phyloP scores from a whole-genome alignment of 495 filamentous ascomycete species.

The Aspergillus haitiensis region DNA sequence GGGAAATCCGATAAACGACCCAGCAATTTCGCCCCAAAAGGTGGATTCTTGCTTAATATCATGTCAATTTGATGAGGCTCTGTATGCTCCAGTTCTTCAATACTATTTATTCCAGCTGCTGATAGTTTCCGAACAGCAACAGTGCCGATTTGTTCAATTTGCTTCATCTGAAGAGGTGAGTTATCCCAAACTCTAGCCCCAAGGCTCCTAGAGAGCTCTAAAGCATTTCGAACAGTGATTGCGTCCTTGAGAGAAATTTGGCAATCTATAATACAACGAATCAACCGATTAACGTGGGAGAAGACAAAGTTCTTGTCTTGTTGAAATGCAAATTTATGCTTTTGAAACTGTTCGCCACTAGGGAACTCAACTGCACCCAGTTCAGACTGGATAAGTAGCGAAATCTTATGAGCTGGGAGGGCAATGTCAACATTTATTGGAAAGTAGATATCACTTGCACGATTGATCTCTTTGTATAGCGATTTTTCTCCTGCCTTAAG shows the following conservation, averaged over 20 bases:
- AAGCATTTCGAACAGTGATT: slow-evolving; percentile 61
- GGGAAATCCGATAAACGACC: slow-evolving; percentile 70
- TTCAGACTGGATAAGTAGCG: slow-evolving; percentile 77
- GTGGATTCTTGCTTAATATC: slow-evolving; percentile 74
- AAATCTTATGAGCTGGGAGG: slow-evolving; percentile 78
- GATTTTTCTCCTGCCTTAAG: slow-evolving; percentile 73
- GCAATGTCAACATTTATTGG: slow-evolving; percentile 77
- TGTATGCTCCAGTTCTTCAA: slow-evolving; percentile 67
- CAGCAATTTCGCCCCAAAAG: slow-evolving; percentile 73
- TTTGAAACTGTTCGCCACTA: slow-evolving; percentile 58
- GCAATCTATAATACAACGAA: slow-evolving; percentile 86
- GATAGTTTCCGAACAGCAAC: slow-evolving; percentile 77
- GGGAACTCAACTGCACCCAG: slow-evolving; percentile 76
- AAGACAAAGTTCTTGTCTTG: slow-evolving; percentile 75
- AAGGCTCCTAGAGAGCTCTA: slow-evolving; percentile 79
- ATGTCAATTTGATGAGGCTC: slow-evolving; percentile 74
- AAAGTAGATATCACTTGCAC: slow-evolving; percentile 66
- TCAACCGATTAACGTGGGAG: slow-evolving; percentile 68
- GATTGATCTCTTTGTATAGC: slow-evolving; percentile 81
- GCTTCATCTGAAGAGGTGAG: slow-evolving; percentile 79
- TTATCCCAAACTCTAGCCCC: slow-evolving; percentile 84
- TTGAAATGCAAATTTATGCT: slow-evolving; percentile 60
- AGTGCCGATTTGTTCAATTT: slow-evolving; percentile 79
- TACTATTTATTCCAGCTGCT: slow-evolving; percentile 64
- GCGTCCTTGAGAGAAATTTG: slow-evolving; percentile 68